Percentiles rank a stretch among this genome's conserved stretches.
These are phyloP conservation scores for Chlorokybus atmophyticus DNA, from an alignment of 139 green algal species.

Conservation along the genomic window DNA sequence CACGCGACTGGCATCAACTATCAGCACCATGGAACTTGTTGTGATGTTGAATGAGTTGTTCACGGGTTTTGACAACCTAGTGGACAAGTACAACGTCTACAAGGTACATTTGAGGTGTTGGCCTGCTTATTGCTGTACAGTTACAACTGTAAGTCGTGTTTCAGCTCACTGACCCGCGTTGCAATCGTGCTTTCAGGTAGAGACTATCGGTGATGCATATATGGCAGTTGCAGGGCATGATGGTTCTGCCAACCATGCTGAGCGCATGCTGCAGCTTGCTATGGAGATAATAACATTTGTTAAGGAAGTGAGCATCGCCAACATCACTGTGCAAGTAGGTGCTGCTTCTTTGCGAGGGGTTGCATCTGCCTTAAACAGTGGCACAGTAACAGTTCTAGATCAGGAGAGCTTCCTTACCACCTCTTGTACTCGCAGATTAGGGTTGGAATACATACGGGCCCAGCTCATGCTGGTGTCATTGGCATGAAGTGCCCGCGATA, in stretches of 20 bases:
- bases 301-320: too few species aligned
- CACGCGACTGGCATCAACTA: constrained; percentile 17
- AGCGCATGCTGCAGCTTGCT: background rate
- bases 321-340: too few species aligned
- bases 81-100: constrained; percentile 28
- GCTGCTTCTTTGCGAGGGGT: too few species aligned
- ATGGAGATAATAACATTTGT: too few species aligned
- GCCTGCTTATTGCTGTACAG: too few species aligned
- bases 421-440: constrained; percentile 23
- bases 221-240: constrained; percentile 31
- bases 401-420: too few species aligned
- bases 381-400: too few species aligned
- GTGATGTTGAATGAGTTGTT: constrained; percentile 40
- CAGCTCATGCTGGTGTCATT: constrained; percentile 17
- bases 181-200: too few species aligned
- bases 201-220: constrained; percentile 35
- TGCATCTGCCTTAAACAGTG: too few species aligned
- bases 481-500: constrained; percentile 28
- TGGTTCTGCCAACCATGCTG: constrained; percentile 18
- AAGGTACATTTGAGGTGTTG: too few species aligned
- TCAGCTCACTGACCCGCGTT: too few species aligned
- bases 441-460: constrained; percentile 28
- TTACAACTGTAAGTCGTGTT: too few species aligned
- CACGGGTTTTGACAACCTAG: constrained; percentile 31
- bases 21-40: constrained; percentile 30